A percentile compares a stretch with the other conserved stretches of the same genome.
phyloP scores from a whole-genome alignment of 371 early-diverging fungal genomes.

The Zancudomyces culisetae region DNA sequence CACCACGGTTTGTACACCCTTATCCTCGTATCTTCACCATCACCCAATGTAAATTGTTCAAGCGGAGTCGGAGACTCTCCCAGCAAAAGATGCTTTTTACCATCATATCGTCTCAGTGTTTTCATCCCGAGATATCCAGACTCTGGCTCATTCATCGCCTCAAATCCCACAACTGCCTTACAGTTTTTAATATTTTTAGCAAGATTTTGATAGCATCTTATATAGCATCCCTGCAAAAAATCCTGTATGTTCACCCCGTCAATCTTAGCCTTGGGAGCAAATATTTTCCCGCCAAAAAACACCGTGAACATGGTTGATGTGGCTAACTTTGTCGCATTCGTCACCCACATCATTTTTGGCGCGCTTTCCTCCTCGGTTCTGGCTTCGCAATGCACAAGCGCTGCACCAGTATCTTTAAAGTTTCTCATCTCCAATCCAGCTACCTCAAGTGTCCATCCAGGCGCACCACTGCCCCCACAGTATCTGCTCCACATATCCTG shows the following conservation, averaged over 20 bases:
- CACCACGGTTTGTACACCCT: slow-evolving; percentile 35
- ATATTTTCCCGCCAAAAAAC: slow-evolving; percentile 59
- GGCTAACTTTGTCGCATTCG: slow-evolving; percentile 64
- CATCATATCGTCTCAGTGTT: slow-evolving; percentile 27
- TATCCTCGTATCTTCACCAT: slow-evolving; percentile 31
- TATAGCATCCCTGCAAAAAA: slow-evolving; percentile 29
- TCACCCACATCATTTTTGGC: slow-evolving; percentile 69
- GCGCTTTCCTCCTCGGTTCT: slow-evolving; percentile 33
- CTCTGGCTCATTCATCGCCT: slow-evolving; percentile 55
- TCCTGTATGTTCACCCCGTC: slow-evolving; percentile 34
- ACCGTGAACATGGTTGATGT: slow-evolving; percentile 65
- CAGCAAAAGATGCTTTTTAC: slow-evolving; percentile 29
- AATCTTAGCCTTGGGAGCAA: slow-evolving; percentile 38
- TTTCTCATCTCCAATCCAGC: slow-evolving; percentile 45
- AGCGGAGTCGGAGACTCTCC: slow-evolving; percentile 40
- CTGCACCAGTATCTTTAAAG: slow-evolving; percentile 53
- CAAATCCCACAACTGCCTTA: slow-evolving; percentile 39
- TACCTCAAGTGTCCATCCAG: slow-evolving; percentile 48
- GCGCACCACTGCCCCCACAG: slow-evolving; percentile 48
- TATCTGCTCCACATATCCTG: slow-evolving; percentile 58
- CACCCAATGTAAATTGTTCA: slow-evolving; percentile 40
- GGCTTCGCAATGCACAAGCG: slow-evolving; percentile 52
- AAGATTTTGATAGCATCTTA: slow-evolving; percentile 31
- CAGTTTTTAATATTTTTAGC: slow-evolving; percentile 15
- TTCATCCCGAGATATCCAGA: slow-evolving; percentile 34